These are phyloP conservation scores for Leishmania arabica DNA, from an alignment of 208 protist species.

Conservation along the genomic window DNA sequence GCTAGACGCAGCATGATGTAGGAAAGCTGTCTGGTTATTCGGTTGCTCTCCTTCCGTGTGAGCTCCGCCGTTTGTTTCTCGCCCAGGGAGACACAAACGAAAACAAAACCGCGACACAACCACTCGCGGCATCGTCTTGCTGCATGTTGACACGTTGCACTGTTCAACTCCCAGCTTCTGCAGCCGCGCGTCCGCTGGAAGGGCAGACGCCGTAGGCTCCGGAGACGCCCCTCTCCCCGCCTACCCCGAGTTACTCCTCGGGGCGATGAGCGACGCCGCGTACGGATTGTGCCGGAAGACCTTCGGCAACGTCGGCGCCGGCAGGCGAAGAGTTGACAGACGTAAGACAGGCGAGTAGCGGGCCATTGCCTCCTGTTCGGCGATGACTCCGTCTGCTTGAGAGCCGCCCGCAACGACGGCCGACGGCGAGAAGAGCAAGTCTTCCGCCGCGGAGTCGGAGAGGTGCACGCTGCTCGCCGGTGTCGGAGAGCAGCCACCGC, in stretches of 20 bases:
- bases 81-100: neutral
- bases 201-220: neutral
- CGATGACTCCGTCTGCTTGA: neutral
- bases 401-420: neutral
- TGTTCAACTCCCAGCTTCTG: neutral
- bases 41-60: neutral
- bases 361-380: constrained; percentile 1
- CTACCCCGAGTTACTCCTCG: constrained; percentile 2
- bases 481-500: constrained; percentile 1
- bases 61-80: neutral
- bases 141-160: neutral
- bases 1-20: neutral
- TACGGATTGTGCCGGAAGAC: constrained; percentile 7
- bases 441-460: constrained; percentile 9
- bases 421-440: neutral
- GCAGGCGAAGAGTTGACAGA: neutral
- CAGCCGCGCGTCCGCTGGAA: neutral
- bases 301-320: neutral
- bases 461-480: constrained; percentile 6
- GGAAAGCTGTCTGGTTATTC: neutral
- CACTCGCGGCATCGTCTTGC: neutral
- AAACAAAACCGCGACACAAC: neutral
- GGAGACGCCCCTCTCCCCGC: neutral
- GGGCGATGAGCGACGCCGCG: constrained; percentile 2
- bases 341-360: constrained; percentile 3